Conservation (phyloP, 176 grass and related monocot genomes). For the Paspalum notatum region DNA sequence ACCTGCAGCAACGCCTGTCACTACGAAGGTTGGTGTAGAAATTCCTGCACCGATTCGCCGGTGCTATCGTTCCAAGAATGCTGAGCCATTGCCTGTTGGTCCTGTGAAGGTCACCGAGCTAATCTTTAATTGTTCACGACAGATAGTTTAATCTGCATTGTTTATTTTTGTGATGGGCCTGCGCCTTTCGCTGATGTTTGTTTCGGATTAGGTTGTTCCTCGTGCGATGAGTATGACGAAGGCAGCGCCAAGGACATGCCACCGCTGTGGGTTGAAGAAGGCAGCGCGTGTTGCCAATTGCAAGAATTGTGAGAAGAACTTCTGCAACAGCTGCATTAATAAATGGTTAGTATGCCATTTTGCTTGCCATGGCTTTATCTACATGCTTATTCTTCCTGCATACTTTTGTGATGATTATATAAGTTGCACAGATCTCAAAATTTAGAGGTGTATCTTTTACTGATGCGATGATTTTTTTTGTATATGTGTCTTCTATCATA, state of each 20-base stretch:
- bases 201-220: constrained; percentile 58
- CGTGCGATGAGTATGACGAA: constrained; percentile 60
- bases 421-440: not conserved
- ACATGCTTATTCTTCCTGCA: constrained; percentile 6
- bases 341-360: constrained; percentile 59
- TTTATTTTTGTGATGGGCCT: constrained; percentile 13
- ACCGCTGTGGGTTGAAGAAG: constrained; percentile 70
- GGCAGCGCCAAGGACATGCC: constrained; percentile 56
- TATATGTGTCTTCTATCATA: not conserved
- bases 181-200: constrained; percentile 26
- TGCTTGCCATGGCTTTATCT: constrained; percentile 9
- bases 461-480: not conserved
- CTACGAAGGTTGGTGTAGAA: constrained; percentile 79
- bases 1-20: constrained; percentile 29
- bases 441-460: constrained; percentile 6
- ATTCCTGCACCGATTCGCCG: constrained; percentile 43
- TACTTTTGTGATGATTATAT: constrained; percentile 30
- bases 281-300: constrained; percentile 59
- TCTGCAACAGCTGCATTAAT: constrained; percentile 84
- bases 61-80: constrained; percentile 93
- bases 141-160: constrained; percentile 32
- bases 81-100: constrained; percentile 73
- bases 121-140: constrained; percentile 26
- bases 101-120: constrained; percentile 71
- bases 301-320: constrained; percentile 66